Conservation (phyloP, 2,329 filamentous ascomycete genomes). For the Sporothrix pallida region DNA sequence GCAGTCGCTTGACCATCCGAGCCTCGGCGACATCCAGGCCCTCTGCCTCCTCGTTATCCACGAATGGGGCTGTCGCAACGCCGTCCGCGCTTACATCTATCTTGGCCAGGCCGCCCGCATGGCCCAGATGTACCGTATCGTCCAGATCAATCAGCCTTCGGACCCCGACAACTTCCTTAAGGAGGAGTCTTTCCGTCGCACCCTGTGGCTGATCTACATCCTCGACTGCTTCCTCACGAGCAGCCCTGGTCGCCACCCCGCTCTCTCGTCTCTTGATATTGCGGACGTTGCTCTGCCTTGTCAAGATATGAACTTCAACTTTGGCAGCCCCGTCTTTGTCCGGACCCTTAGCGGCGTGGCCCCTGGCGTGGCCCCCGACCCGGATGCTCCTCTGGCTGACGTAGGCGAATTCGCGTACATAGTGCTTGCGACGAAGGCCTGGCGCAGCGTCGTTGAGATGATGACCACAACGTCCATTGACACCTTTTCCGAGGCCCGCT, state of each 20-base stretch:
- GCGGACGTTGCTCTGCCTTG: conserved; percentile 63
- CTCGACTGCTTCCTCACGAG: conserved; percentile 67
- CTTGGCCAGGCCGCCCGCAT: conserved; percentile 67
- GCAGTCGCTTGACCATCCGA: conserved; percentile 64
- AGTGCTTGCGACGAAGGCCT: conserved; percentile 64
- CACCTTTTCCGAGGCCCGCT: conserved; percentile 61
- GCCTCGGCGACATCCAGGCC: conserved; percentile 65
- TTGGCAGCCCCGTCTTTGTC: conserved; percentile 64
- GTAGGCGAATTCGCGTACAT: conserved; percentile 68
- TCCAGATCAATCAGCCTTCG: conserved; percentile 57
- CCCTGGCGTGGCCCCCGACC: conserved; percentile 49
- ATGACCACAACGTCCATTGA: conserved; percentile 59
- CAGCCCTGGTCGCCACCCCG: conserved; percentile 64
- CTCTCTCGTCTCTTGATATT: conserved; percentile 60
- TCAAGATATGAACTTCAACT: conserved; percentile 67
- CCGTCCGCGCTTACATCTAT: conserved; percentile 67
- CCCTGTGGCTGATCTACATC: conserved; percentile 67
- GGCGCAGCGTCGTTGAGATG: conserved; percentile 67
- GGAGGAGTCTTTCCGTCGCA: conserved; percentile 66
- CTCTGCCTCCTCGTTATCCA: conserved; percentile 66
- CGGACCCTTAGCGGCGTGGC: conserved; percentile 57
- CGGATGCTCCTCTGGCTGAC: conserved; percentile 52
- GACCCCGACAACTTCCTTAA: conserved; percentile 66
- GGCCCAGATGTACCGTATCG: conserved; percentile 68
- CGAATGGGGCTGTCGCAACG: conserved; percentile 67